phyloP scores from a whole-genome alignment of 2,329 filamentous ascomycete genomes.

The Sphaerulina vaccinii region DNA sequence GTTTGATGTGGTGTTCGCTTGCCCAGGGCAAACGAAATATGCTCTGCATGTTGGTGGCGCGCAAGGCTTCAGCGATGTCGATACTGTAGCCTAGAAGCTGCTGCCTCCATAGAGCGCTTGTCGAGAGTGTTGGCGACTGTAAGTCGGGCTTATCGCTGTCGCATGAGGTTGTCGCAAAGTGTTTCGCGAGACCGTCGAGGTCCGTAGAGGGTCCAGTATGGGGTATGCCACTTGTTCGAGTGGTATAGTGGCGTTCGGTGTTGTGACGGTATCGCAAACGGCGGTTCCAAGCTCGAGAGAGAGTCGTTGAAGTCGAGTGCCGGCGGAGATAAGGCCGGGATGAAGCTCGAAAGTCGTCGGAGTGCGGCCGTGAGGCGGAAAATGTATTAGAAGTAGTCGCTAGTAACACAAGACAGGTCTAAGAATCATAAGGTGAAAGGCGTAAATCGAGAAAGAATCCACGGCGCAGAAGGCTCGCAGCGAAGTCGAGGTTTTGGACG shows the following conservation, averaged over 20 bases:
- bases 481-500: constrained; percentile 20
- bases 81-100: constrained; percentile 21
- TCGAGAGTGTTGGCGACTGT: constrained; percentile 27
- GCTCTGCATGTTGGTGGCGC: constrained; percentile 47
- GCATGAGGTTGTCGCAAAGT: constrained; percentile 22
- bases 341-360: constrained; percentile 10
- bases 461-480: constrained; percentile 14
- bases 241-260: neutral
- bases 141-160: constrained; percentile 18
- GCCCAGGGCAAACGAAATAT: constrained; percentile 53
- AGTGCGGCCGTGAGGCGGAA: constrained; percentile 4
- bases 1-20: constrained; percentile 35
- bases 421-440: constrained; percentile 19
- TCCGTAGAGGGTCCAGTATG: constrained; percentile 3
- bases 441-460: constrained; percentile 11
- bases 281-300: constrained; percentile 11
- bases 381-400: constrained; percentile 18
- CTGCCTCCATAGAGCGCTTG: constrained; percentile 30
- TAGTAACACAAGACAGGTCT: constrained; percentile 28
- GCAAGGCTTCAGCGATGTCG: constrained; percentile 22
- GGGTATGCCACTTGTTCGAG: constrained; percentile 5
- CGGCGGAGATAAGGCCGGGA: constrained; percentile 23
- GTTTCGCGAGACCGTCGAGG: constrained; percentile 12
- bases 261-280: constrained; percentile 7
- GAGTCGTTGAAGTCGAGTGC: constrained; percentile 3